Percentiles rank a stretch among this genome's conserved stretches.
Conservation (phyloP, 495 filamentous ascomycete genomes). For the Aspergillus saccharolyticus region DNA sequence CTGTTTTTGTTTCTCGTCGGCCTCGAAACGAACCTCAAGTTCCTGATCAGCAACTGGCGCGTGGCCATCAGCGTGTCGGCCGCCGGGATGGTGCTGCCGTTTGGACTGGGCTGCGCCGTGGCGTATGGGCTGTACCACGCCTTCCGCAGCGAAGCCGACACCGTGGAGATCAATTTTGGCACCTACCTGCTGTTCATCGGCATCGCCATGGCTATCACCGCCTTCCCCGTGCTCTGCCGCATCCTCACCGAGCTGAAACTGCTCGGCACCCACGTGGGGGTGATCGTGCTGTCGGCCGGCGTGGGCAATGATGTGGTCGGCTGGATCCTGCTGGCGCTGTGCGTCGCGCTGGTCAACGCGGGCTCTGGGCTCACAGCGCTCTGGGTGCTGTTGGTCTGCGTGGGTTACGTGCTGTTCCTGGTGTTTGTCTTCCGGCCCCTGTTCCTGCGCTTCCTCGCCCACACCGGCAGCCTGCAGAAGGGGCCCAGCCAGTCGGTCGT, state of each 20-base stretch:
- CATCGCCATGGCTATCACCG: constrained; percentile 92
- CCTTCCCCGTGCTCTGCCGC: constrained; percentile 91
- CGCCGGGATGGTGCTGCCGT: constrained; percentile 80
- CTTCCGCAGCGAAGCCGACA: constrained; percentile 61
- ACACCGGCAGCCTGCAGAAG: constrained; percentile 76
- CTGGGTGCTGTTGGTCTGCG: constrained; percentile 72
- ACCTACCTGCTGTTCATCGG: constrained; percentile 91
- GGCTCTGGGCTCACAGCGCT: constrained; percentile 78
- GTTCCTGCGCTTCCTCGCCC: constrained; percentile 69
- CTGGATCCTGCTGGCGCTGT: constrained; percentile 91
- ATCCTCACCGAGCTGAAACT: constrained; percentile 92
- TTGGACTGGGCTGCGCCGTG: constrained; percentile 65
- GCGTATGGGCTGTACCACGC: constrained; percentile 81
- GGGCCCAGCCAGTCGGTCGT: constrained; percentile 87
- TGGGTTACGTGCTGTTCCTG: constrained; percentile 75
- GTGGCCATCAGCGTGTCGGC: constrained; percentile 76
- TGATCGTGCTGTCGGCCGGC: constrained; percentile 87
- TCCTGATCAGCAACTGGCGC: constrained; percentile 81
- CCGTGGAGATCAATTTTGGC: constrained; percentile 65
- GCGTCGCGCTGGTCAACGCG: constrained; percentile 90
- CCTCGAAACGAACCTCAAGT: constrained; percentile 85
- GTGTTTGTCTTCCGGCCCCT: constrained; percentile 68
- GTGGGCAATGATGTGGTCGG: constrained; percentile 95
- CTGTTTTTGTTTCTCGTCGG: constrained; percentile 92
- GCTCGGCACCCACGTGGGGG: constrained; percentile 75